Conservation (phyloP, 1,139 yeast species). For the Lodderomyces theae region DNA sequence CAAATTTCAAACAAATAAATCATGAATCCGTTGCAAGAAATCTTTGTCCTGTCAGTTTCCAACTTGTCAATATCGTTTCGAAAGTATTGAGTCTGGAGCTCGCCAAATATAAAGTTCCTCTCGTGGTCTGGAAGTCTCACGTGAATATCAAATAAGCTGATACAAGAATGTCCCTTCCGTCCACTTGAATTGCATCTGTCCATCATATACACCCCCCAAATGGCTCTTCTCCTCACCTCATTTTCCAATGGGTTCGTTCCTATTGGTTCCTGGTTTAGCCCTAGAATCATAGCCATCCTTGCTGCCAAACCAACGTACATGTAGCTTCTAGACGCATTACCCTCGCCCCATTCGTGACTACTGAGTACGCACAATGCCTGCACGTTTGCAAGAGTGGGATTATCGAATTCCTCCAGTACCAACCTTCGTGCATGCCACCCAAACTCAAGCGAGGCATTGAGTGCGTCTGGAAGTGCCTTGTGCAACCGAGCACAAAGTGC, state of each 20-base stretch:
- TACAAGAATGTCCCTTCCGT: slow-evolving; percentile 30
- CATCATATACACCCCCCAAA: slow-evolving; percentile 45
- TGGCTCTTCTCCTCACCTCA: slow-evolving; percentile 34
- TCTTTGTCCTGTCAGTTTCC: slow-evolving; percentile 12
- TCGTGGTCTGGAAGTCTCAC: slow-evolving; percentile 25
- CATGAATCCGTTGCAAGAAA: slow-evolving; percentile 25
- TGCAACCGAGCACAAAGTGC: slow-evolving; percentile 37
- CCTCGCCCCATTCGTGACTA: slow-evolving; percentile 44
- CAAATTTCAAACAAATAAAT: slow-evolving; percentile 32
- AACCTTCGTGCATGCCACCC: slow-evolving; percentile 37
- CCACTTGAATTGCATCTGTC: slow-evolving; percentile 41
- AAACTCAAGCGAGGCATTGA: slow-evolving; percentile 36
- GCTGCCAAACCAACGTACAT: slow-evolving; percentile 39
- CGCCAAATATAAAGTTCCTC: slow-evolving; percentile 25
- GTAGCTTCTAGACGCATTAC: slow-evolving; percentile 35
- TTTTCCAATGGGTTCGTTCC: slow-evolving; percentile 11
- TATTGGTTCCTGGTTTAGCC: slow-evolving; percentile 25
- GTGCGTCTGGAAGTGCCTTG: slow-evolving; percentile 25
- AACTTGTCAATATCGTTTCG: slow-evolving; percentile 15
- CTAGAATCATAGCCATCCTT: slow-evolving; percentile 37
- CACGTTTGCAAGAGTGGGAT: slow-evolving; percentile 35
- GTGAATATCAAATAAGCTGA: slow-evolving; percentile 24
- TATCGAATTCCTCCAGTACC: slow-evolving; percentile 32
- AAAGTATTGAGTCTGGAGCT: slow-evolving; percentile 14
- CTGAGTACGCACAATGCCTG: slow-evolving; percentile 36